Conservation (phyloP, 1,284 basidiomycete genomes). For the Fistulina hepatica region DNA sequence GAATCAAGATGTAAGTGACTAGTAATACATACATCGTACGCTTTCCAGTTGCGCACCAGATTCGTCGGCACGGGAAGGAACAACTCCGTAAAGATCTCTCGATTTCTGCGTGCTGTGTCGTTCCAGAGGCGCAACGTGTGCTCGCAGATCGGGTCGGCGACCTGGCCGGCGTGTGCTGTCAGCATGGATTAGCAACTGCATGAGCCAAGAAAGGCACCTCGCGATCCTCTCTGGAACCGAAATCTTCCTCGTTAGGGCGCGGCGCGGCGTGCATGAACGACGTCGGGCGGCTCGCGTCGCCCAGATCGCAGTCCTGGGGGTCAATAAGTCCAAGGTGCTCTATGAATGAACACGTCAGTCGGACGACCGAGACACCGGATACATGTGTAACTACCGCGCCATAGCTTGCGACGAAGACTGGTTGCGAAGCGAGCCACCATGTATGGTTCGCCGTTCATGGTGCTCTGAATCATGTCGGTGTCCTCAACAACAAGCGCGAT, state of each 20-base stretch:
- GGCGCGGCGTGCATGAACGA: slow-evolving; percentile 77
- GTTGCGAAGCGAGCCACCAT: slow-evolving; percentile 66
- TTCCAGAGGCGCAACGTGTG: slow-evolving; percentile 54
- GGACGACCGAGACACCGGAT: slow-evolving; percentile 1
- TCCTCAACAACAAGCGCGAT: slow-evolving; percentile 89
- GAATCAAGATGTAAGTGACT: too few species aligned
- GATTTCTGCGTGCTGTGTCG: slow-evolving; percentile 66
- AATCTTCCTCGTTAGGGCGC: slow-evolving; percentile 56
- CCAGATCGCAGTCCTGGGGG: slow-evolving; percentile 39
- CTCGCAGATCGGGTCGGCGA: slow-evolving; percentile 73
- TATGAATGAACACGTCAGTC: slow-evolving; percentile 21
- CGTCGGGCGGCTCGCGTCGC: slow-evolving; percentile 32
- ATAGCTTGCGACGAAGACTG: slow-evolving; percentile 66
- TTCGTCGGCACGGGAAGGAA: slow-evolving; percentile 80
- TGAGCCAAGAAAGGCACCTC: too few species aligned
- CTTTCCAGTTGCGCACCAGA: slow-evolving; percentile 63
- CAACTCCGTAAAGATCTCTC: slow-evolving; percentile 72
- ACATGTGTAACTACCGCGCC: slow-evolving; percentile 38
- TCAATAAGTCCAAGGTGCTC: slow-evolving; percentile 80
- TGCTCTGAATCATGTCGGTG: slow-evolving; percentile 61
- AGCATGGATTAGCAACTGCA: too few species aligned
- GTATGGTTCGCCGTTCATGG: slow-evolving; percentile 71
- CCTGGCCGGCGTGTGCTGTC: too few species aligned
- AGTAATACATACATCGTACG: slow-evolving; percentile 60
- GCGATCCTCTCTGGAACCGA: slow-evolving; percentile 47